phyloP scores from a whole-genome alignment of 2,329 filamentous ascomycete species.

The Epicoccum sorghinum region DNA sequence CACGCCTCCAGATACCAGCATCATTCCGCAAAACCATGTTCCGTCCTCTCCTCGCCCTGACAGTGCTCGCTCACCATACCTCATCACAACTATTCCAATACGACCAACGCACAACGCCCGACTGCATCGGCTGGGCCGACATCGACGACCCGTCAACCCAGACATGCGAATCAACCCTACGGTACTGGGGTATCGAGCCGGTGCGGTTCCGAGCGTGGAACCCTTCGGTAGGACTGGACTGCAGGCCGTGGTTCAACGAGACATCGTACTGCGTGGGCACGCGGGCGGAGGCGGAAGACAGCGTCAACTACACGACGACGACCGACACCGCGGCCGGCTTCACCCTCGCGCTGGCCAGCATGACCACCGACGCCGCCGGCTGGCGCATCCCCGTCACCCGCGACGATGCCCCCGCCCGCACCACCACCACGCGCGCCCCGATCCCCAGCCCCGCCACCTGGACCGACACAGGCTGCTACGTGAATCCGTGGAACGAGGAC shows the following conservation, averaged over 20 bases:
- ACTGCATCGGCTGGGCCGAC: slow-evolving; percentile 1
- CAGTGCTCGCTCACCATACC: no score
- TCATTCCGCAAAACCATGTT: no score
- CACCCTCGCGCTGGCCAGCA: neutral
- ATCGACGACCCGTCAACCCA: neutral
- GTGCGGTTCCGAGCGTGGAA: slow-evolving; percentile 10
- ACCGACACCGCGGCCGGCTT: neutral
- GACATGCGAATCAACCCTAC: neutral
- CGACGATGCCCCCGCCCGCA: neutral
- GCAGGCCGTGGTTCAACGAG: neutral
- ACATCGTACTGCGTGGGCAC: slow-evolving; percentile 7
- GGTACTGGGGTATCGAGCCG: neutral
- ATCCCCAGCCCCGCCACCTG: neutral
- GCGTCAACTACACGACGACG: neutral
- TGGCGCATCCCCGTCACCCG: slow-evolving; percentile 3
- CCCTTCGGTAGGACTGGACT: slow-evolving; percentile 6
- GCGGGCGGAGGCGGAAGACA: neutral
- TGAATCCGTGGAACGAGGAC: neutral
- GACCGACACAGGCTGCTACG: slow-evolving; percentile 7
- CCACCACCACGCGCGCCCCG: neutral
- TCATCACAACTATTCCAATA: no score
- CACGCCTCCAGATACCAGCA: no score
- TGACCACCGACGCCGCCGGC: slow-evolving; percentile 5
- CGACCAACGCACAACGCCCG: neutral
- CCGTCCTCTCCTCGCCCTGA: no score